Conservation (phyloP, 495 filamentous ascomycete species). For the Xylaria venustula region DNA sequence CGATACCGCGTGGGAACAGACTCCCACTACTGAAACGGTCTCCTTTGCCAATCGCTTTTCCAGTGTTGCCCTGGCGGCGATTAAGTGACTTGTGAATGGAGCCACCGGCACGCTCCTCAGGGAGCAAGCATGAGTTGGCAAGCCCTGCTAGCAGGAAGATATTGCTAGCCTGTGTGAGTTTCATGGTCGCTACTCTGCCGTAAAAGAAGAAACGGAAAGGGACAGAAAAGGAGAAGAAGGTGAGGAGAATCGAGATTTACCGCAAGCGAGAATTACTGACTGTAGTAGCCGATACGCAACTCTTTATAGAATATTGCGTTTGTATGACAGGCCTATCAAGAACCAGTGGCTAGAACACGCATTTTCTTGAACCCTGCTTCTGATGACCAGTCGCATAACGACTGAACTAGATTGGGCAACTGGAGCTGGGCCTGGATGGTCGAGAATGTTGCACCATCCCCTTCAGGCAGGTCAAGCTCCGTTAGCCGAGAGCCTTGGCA, state of each 20-base stretch:
- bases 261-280: not conserved
- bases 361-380: not conserved
- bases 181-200: slow-evolving; percentile 1
- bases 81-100: slow-evolving; percentile 2
- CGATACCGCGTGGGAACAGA: slow-evolving; percentile 29
- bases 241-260: not conserved
- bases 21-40: slow-evolving; percentile 30
- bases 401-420: slow-evolving; percentile 9
- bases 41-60: slow-evolving; percentile 28
- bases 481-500: not conserved
- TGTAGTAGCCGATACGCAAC: not conserved
- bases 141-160: slow-evolving; percentile 9
- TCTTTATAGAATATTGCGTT: not conserved
- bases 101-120: slow-evolving; percentile 14
- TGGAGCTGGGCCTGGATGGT: not conserved
- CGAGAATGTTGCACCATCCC: not conserved
- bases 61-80: slow-evolving; percentile 18
- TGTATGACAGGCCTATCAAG: not conserved
- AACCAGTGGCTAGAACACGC: not conserved
- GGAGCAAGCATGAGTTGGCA: slow-evolving; percentile 15
- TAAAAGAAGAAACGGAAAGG: not conserved
- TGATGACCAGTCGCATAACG: not conserved
- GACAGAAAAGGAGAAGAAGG: not conserved
- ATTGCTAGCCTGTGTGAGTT: slow-evolving; percentile 5
- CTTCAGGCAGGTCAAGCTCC: slow-evolving; percentile 5